Conservation (phyloP, 495 filamentous ascomycete genomes). For the Hypoxylon lienhwacheense region DNA sequence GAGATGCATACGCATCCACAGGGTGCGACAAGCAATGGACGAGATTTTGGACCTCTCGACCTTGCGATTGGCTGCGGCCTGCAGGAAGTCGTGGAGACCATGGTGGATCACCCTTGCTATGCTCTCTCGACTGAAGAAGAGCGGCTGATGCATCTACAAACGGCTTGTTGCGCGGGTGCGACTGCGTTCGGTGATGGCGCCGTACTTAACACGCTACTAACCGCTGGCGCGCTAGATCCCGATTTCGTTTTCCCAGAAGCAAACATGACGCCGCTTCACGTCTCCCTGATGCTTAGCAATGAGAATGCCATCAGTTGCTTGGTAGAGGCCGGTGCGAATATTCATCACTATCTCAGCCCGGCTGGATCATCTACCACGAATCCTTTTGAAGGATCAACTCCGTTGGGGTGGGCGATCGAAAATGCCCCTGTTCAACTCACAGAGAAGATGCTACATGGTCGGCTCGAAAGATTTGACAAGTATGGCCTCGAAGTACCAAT, state of each 20-base stretch:
- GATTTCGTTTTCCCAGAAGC: background rate
- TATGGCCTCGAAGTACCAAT: background rate
- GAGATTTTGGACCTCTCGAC: constrained; percentile 6
- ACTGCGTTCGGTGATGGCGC: background rate
- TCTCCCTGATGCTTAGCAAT: background rate
- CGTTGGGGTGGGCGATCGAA: constrained; percentile 25
- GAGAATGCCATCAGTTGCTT: background rate
- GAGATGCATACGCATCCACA: constrained; percentile 8
- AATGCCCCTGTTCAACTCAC: background rate
- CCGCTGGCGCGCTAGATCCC: background rate
- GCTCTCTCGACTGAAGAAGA: constrained; percentile 5
- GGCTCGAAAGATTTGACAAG: background rate
- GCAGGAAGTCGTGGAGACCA: background rate
- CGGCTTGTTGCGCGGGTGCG: background rate
- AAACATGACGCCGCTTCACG: constrained; percentile 1
- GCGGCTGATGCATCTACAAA: constrained; percentile 9
- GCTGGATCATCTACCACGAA: background rate
- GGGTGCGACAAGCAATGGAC: background rate
- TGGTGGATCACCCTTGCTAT: constrained; percentile 6
- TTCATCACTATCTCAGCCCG: constrained; percentile 1
- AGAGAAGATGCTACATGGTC: background rate
- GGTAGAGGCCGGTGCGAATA: background rate
- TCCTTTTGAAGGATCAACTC: constrained; percentile 15
- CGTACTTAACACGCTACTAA: background rate
- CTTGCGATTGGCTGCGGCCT: constrained; percentile 16